Evolutionary conservation across 2,329 filamentous ascomycete species (phyloP), one percentile per base, ranked within the genome.

Genomic region (Ophiostoma quercus): DNA sequence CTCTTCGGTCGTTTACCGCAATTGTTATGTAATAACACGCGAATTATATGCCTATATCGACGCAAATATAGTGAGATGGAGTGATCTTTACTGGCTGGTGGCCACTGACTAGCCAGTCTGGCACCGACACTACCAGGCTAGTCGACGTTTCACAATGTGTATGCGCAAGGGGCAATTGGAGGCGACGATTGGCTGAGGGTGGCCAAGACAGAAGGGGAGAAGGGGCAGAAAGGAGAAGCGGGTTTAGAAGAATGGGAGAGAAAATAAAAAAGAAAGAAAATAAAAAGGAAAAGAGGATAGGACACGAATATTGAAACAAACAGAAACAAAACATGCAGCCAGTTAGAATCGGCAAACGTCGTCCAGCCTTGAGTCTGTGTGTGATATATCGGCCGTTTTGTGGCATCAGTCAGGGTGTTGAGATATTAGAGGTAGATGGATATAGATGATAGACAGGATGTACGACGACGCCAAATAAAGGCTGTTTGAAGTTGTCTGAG

Each of bases 121-220:
- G 25, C 25, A 29, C 25, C 25, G 25, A 34, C 34, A 34, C 34
- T 34, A 19, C 7, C 43, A 19, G 22, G 16, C 51, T 57, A 57
- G 51, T 69, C 68, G 57, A 25, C 68, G 68, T 69, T 69, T 69
- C 68, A 69, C 65, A 69, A 43, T 67, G 68, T 62, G 68, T 54
- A 67, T 43, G 68, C 54, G 25, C 57, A 60, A 34, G 63, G 43
- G 63, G 43, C n/a, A 57, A 25, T 25, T 25, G n/a, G n/a, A 57
- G 60, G 41, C 68, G n/a, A 57, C 51, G 51, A 57, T 57, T 57
- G 51, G 51, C 51, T 25, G 51, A 29, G 51, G 9, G 51, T 25
- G 22, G 51, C 51, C 51, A 57, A 57, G n/a, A 57, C n/a, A 25
- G 8, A 8, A 57, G 51, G 16, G 51, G 51, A 11, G n/a, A 54